Evolutionary conservation across 2,329 filamentous ascomycete genomes (phyloP), one percentile per base, ranked within the genome.

Genomic region (Xylariaceae sp.): DNA sequence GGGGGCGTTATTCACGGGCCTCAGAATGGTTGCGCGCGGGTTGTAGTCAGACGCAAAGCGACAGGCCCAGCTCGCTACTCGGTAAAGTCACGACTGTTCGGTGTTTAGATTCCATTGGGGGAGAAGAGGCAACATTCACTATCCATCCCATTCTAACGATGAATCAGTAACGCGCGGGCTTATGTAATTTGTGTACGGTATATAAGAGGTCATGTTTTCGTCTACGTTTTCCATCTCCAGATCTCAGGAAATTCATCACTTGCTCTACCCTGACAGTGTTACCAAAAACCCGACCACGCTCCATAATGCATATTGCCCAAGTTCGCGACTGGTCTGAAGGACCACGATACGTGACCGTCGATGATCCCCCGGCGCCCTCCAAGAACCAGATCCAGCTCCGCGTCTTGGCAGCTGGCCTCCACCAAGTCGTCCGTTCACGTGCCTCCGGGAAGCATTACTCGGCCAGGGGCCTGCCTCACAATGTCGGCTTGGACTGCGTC

Each of bases 401-500:
- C 60, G 75, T 87, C 58, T 64, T 82, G 44, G 82, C 82, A 11
- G 67, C 77, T 2, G 83, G 81, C 24, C 72, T 84, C 12, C 83
- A 85, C 67, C 75, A 77, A 11, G 71, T 86, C 4, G 83, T 86
- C 39, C 79, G 79, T 45, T 74, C 74, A 36, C 79, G 82, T 26
- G 83, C 83, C 16, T 61, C 76, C 1, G 83, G 84, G 1, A 74
- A 69, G n/a, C 84, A 86, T 70, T 86, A 84, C 72, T 77, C 78
- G 17, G 74, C 78, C 2, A 73, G 73, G 5, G 66, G 67, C 0
- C 76, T 82, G 0, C 84, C 83, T 1, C 81, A 85, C 64, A 70
- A 75, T 1, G 79, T 80, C 0, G 83, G 83, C 9, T 71, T 79
- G 11, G 83, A 86, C 64, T 83, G 82, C 54, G 78, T 83, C 1